phyloP scores from a whole-genome alignment of 2,329 filamentous ascomycete species.

The Calonectria montana region DNA sequence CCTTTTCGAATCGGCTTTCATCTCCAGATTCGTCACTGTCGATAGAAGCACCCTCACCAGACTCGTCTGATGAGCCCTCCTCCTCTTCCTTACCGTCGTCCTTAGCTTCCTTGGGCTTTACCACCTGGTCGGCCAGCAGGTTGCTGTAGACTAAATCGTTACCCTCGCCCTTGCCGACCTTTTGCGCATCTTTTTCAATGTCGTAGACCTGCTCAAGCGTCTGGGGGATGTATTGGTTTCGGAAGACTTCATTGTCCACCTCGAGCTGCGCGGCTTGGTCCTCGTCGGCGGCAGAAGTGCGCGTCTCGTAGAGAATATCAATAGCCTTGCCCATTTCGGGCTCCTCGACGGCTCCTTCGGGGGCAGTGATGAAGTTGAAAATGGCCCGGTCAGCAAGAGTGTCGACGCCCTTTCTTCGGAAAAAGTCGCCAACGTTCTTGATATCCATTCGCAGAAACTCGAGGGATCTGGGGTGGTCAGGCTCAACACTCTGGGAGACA shows the following conservation, averaged over 20 bases:
- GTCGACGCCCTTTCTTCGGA: conserved; percentile 85
- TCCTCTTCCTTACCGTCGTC: conserved; percentile 54
- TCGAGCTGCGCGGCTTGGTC: conserved; percentile 71
- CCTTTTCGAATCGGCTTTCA: conserved; percentile 72
- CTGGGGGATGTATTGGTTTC: conserved; percentile 96
- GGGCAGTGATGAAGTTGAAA: conserved; percentile 83
- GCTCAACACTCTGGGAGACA: conserved; percentile 96
- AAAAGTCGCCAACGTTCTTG: conserved; percentile 96
- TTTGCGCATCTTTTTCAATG: conserved; percentile 88
- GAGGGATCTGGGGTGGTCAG: conserved; percentile 90
- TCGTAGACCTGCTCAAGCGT: conserved; percentile 97
- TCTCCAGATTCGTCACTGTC: conserved; percentile 57
- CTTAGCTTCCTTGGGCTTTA: conserved; percentile 51
- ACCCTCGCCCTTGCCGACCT: conserved; percentile 78
- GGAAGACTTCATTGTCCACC: conserved; percentile 91
- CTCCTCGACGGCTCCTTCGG: conserved; percentile 69
- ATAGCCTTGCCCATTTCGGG: conserved; percentile 71
- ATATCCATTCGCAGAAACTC: conserved; percentile 99
- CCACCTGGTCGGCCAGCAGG: conserved; percentile 78
- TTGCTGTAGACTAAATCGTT: conserved; percentile 86
- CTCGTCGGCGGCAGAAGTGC: conserved; percentile 61
- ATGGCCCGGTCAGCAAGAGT: conserved; percentile 81
- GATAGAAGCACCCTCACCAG: conserved; percentile 61
- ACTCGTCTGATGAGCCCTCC: conserved; percentile 52
- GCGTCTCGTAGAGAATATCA: conserved; percentile 73